Evolutionary conservation across 2,329 filamentous ascomycete genomes (phyloP).

Genomic region (Colletotrichum sp.): DNA sequence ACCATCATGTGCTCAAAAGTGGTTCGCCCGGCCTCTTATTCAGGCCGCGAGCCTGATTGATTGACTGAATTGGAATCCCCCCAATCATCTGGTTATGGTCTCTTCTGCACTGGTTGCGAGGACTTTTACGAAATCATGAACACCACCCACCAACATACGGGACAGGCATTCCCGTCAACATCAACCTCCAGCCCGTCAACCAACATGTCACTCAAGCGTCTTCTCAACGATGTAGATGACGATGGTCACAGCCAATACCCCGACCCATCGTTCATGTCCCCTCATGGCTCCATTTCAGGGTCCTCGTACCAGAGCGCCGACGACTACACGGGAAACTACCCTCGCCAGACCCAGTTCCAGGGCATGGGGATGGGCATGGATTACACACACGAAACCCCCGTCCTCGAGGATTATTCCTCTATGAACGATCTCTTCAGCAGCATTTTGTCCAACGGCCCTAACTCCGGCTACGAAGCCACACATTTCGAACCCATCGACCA

Average conservation of each 20-base stretch:
- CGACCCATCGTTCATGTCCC: slow-evolving; percentile 1
- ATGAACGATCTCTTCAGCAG: not conserved
- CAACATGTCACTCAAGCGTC: slow-evolving; percentile 20
- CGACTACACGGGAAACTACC: not conserved
- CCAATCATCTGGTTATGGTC: not conserved
- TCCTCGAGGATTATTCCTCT: not conserved
- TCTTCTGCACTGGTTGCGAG: not conserved
- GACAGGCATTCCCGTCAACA: not conserved
- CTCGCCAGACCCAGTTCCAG: slow-evolving; percentile 2
- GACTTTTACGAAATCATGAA: not conserved
- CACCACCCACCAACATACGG: not conserved
- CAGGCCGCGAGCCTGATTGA: not conserved
- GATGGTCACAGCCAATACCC: slow-evolving; percentile 1
- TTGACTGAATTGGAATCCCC: not conserved
- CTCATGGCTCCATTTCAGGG: slow-evolving; percentile 8
- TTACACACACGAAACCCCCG: not conserved
- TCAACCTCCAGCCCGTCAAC: not conserved
- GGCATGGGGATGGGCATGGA: not conserved
- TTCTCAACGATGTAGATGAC: slow-evolving; percentile 17
- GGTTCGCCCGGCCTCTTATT: slow-evolving; percentile 6
- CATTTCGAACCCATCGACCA: not conserved
- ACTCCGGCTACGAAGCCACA: not conserved
- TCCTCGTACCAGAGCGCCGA: slow-evolving; percentile 12
- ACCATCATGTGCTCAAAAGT: slow-evolving; percentile 3
- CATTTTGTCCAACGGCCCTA: not conserved